Evolutionary conservation across 257 asterid species (phyloP).

Genomic region (Phtheirospermum japonicum): DNA sequence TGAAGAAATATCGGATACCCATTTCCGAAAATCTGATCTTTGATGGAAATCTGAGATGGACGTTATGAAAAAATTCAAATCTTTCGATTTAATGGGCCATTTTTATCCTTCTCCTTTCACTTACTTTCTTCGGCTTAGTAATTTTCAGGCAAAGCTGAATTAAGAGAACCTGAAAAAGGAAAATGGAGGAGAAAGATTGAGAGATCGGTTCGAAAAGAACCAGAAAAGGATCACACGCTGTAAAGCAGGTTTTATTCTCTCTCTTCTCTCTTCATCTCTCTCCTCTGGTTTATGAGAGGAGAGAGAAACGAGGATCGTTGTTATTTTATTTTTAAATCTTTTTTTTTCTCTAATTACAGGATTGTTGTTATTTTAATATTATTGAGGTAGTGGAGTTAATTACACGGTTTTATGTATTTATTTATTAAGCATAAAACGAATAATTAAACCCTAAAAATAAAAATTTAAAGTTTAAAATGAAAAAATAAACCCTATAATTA

Average conservation of each 20-base stretch:
- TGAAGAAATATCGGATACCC: slow-evolving; percentile 28
- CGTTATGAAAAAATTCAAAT: slow-evolving; percentile 24
- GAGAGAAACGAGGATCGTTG: slow-evolving; percentile 38
- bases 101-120: slow-evolving; percentile 28
- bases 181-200: slow-evolving; percentile 19
- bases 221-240: slow-evolving; percentile 25
- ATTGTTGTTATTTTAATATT: too few species aligned
- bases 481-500: too few species aligned
- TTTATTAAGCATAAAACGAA: too few species aligned
- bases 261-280: not conserved
- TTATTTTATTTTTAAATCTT: too few species aligned
- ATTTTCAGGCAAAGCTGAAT: slow-evolving; percentile 13
- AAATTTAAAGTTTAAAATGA: too few species aligned
- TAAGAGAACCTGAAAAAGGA: slow-evolving; percentile 31
- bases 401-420: too few species aligned
- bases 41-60: slow-evolving; percentile 28
- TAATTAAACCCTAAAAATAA: too few species aligned
- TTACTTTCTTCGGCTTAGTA: slow-evolving; percentile 32
- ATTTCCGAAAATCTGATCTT: slow-evolving; percentile 23
- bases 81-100: slow-evolving; percentile 15
- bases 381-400: too few species aligned
- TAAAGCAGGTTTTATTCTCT: slow-evolving; percentile 26
- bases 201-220: slow-evolving; percentile 31
- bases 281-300: slow-evolving; percentile 27
- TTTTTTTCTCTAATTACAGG: too few species aligned